Conservation (phyloP, 1,139 yeast species). For the Taiozyma sp. region DNA sequence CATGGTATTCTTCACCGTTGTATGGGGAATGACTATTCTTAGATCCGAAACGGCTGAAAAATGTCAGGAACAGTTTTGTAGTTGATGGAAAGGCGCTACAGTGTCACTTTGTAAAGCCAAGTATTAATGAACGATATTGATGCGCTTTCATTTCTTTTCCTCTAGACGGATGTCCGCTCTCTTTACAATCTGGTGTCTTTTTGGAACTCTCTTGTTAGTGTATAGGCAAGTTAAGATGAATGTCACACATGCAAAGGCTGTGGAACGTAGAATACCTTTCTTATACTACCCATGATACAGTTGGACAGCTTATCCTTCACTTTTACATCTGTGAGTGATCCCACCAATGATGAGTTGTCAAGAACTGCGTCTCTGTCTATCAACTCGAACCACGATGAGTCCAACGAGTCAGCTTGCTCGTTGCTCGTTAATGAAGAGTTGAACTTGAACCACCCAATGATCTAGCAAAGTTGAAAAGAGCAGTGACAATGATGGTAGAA, state of each 20-base stretch:
- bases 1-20: conserved; percentile 18
- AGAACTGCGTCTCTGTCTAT: not conserved
- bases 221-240: conserved; percentile 31
- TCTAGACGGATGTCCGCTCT: not conserved
- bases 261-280: conserved; percentile 37
- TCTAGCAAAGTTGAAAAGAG: conserved; percentile 42
- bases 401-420: conserved; percentile 18
- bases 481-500: conserved; percentile 43
- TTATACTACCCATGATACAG: conserved; percentile 33
- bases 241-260: conserved; percentile 33
- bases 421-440: conserved; percentile 27
- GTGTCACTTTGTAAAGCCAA: not conserved
- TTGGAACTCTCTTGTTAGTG: conserved; percentile 37
- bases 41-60: too few species aligned
- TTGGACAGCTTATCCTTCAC: conserved; percentile 1
- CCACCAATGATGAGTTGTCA: conserved; percentile 1
- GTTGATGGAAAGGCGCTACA: not conserved
- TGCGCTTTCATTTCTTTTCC: not conserved
- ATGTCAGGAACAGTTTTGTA: not conserved
- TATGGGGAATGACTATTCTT: too few species aligned
- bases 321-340: not conserved
- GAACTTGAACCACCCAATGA: conserved; percentile 39
- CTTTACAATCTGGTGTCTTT: not conserved
- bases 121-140: not conserved
- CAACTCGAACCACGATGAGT: not conserved